Base-by-base conservation (phyloP, 2,329 filamentous ascomycete genomes). In the Fusarium buharicum region DNA sequence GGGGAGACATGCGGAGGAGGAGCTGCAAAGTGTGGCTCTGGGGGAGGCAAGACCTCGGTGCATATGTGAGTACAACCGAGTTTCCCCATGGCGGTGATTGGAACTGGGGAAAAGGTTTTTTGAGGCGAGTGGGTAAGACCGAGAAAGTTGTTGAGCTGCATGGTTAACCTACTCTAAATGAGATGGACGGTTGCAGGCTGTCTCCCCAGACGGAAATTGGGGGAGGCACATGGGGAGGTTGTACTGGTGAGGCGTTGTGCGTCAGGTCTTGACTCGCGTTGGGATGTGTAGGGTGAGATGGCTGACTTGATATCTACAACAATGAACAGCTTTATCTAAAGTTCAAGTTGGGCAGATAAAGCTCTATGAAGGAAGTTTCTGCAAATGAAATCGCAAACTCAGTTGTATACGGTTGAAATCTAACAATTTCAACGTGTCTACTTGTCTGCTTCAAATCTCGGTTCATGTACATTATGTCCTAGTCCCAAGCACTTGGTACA, bases 161-260 rank as follows among this genome's bases (percentile, higher is more conserved):
- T 33, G 31, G 47, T 38, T 28, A 31, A 39, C 12, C 37, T 39
- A 39, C 37, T 43, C 39, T 59, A 46, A 39, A 9, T 14, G 37
- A 22, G n/a, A 27, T 36, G 45, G 45, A 28, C 22, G 28, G 44
- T 40, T 50, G 22, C 51, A n/a, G 17, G n/a, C 18, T 18, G 17
- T 24, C 18, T 50, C 56, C 56, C 56, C 56, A 18, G 48, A 59
- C 54, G 55, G 56, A 38, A 48, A 54, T 58, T 43, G 56, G 55
- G 55, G 56, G 56, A 48, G 31, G 14, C 43, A 49, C 13, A 39
- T 17, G 50, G 16, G 30, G 31, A 54, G 55, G 46, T 37, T 58
- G 54, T 27, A 17, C 22, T 24, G 44, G 28, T 22, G 55, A 56
- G 40, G 55, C 22, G 48, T 31, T 39, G 49, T 14, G 41, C 17